These are phyloP conservation scores for Suillus ampliporus DNA, from an alignment of 768 basidiomycete species.

Conservation along the genomic window DNA sequence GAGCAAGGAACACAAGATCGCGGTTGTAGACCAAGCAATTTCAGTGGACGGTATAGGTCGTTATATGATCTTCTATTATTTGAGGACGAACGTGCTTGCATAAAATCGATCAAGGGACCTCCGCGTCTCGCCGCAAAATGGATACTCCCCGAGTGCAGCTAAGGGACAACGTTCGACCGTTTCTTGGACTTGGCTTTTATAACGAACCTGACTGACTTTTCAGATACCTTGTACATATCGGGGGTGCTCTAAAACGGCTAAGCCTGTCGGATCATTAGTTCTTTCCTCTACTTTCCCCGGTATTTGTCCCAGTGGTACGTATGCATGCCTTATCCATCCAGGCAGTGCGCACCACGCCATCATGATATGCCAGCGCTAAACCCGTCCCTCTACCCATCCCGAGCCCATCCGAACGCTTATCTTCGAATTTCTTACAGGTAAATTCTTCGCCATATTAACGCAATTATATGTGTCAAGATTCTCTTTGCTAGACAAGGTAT, in stretches of 20 bases:
- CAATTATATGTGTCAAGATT: slow-evolving; percentile 2
- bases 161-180: slow-evolving; percentile 17
- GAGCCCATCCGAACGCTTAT: slow-evolving; percentile 26
- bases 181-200: slow-evolving; percentile 33
- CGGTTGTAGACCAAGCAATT: slow-evolving; percentile 9
- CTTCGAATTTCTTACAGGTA: slow-evolving; percentile 10
- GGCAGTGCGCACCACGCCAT: background rate
- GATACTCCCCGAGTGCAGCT: background rate
- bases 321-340: background rate
- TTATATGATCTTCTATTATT: slow-evolving; percentile 25
- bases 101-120: slow-evolving; percentile 24
- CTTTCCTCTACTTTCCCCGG: slow-evolving; percentile 19
- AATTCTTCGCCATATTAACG: background rate
- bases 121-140: slow-evolving; percentile 15
- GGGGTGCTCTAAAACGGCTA: slow-evolving; percentile 19
- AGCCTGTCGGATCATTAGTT: slow-evolving; percentile 16
- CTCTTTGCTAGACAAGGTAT: background rate
- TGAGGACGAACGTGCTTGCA: slow-evolving; percentile 42
- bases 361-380: slow-evolving; percentile 4
- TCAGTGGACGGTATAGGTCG: slow-evolving; percentile 21
- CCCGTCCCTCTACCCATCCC: slow-evolving; percentile 13
- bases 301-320: background rate
- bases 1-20: slow-evolving; percentile 5
- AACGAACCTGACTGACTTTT: slow-evolving; percentile 30
- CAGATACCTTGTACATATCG: slow-evolving; percentile 34